phyloP scores from a whole-genome alignment of 1,284 basidiomycete genomes.

The Naganishia liquefaciens region DNA sequence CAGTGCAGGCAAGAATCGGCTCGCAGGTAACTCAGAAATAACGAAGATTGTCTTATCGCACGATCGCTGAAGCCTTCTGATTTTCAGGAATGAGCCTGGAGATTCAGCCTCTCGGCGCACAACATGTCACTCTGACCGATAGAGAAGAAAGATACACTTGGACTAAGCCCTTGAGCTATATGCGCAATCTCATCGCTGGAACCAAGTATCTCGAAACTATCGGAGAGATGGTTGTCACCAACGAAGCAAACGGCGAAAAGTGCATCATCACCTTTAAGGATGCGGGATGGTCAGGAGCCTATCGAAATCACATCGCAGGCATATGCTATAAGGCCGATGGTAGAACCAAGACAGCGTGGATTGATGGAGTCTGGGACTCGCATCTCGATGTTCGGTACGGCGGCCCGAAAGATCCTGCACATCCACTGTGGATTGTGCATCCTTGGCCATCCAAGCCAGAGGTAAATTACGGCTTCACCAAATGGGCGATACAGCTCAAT shows the following conservation, averaged over 20 bases:
- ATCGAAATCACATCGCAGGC: constrained; percentile 72
- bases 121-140: constrained; percentile 26
- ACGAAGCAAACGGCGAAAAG: constrained; percentile 58
- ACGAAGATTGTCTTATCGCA: constrained; percentile 39
- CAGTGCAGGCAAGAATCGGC: constrained; percentile 77
- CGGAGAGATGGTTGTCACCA: constrained; percentile 72
- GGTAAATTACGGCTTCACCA: constrained; percentile 79
- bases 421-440: constrained; percentile 65
- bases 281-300: constrained; percentile 71
- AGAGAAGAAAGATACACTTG: constrained; percentile 35
- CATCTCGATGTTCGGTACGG: constrained; percentile 62
- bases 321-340: constrained; percentile 62
- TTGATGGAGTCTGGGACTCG: constrained; percentile 77
- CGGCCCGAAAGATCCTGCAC: constrained; percentile 34
- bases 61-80: constrained; percentile 35
- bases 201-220: constrained; percentile 82
- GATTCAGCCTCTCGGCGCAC: constrained; percentile 69
- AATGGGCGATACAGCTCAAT: constrained; percentile 76
- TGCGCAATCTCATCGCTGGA: constrained; percentile 84
- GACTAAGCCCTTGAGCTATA: constrained; percentile 82
- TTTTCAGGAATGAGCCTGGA: constrained; percentile 74
- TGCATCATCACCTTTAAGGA: constrained; percentile 81
- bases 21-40: constrained; percentile 66
- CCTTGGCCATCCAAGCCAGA: constrained; percentile 70
- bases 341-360: constrained; percentile 56